A percentile compares a stretch with the other conserved stretches of the same genome.
These are phyloP conservation scores for Rhizoclosmatium globosum DNA, from an alignment of 192 early-diverging fungal species.

Conservation along the genomic window DNA sequence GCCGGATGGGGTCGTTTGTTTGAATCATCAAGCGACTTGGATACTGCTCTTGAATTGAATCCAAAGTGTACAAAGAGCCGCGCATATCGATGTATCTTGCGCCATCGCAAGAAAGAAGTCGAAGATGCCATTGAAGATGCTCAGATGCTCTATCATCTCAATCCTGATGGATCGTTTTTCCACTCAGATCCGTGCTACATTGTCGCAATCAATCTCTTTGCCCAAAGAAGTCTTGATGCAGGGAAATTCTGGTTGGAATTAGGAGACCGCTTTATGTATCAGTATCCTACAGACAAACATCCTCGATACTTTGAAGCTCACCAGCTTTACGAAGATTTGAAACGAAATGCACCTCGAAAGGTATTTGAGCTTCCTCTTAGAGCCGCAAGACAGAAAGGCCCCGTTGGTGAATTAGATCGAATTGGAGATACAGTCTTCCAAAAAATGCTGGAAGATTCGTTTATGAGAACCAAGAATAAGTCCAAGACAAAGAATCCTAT, in stretches of 20 bases:
- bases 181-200: not conserved
- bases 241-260: constrained; percentile 14
- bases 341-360: not conserved
- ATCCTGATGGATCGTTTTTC: not conserved
- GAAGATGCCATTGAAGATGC: not conserved
- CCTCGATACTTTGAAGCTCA: not conserved
- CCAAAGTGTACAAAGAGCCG: not conserved
- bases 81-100: not conserved
- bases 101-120: not conserved
- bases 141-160: not conserved
- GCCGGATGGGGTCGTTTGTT: not conserved
- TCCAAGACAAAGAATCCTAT: not conserved
- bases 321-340: not conserved
- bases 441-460: not conserved
- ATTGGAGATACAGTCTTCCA: not conserved
- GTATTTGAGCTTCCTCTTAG: not conserved
- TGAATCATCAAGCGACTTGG: not conserved
- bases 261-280: not conserved
- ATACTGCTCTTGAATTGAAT: not conserved
- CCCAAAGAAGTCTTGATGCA: not conserved
- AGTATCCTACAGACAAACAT: not conserved
- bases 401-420: not conserved
- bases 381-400: not conserved
- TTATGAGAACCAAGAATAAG: not conserved
- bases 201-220: not conserved